phyloP scores from a whole-genome alignment of 225 moss, liverwort and hornwort species.

The Bryum argenteum region DNA sequence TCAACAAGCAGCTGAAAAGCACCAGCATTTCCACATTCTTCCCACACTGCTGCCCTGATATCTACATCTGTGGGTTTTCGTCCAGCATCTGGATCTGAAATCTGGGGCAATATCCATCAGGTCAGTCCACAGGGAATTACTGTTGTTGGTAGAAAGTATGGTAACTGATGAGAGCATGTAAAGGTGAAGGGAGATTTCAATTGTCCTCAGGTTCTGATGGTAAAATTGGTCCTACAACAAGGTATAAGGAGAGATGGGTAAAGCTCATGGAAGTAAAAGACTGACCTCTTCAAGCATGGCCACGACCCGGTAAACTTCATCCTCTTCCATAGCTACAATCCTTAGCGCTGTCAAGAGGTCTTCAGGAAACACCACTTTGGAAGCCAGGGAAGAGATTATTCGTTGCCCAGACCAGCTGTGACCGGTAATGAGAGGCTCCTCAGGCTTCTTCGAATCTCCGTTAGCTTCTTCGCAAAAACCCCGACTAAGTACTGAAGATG shows the following conservation, averaged over 20 bases:
- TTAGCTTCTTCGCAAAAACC: constrained; percentile 41
- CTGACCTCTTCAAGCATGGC: constrained; percentile 76
- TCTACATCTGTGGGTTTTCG: constrained; percentile 70
- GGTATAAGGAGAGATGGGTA: constrained; percentile 11
- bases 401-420: constrained; percentile 61
- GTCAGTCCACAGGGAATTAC: constrained; percentile 13
- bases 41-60: constrained; percentile 88
- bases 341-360: constrained; percentile 79
- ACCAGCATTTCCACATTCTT: constrained; percentile 83
- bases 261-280: constrained; percentile 9
- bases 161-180: constrained; percentile 1
- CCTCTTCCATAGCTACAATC: constrained; percentile 76
- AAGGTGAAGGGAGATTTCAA: constrained; percentile 13
- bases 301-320: constrained; percentile 55
- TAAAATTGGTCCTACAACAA: constrained; percentile 12
- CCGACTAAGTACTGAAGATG: constrained; percentile 48
- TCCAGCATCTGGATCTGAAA: constrained; percentile 54
- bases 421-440: constrained; percentile 25
- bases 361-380: constrained; percentile 81
- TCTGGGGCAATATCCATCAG: constrained; percentile 44
- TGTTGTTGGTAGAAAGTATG: not conserved
- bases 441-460: constrained; percentile 27
- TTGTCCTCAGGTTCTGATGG: not conserved
- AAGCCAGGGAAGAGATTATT: constrained; percentile 48
- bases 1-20: constrained; percentile 87